These are phyloP conservation scores for Zymoseptoria crescenta DNA, from an alignment of 2,329 filamentous ascomycete genomes.

Conservation along the genomic window DNA sequence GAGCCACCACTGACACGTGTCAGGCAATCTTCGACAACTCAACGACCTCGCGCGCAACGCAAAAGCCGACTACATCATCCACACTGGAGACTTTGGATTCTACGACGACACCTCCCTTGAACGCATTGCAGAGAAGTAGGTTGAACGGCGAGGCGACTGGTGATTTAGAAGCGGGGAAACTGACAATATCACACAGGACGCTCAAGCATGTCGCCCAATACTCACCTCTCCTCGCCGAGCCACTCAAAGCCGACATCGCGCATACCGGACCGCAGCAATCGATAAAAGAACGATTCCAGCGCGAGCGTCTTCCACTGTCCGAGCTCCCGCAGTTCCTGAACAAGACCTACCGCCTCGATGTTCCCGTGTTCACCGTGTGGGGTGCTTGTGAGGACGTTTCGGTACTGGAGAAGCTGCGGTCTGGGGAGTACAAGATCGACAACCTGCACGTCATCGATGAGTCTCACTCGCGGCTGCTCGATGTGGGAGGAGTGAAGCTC, in stretches of 20 bases:
- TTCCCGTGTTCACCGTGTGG: constrained; percentile 98
- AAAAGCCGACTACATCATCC: constrained; percentile 93
- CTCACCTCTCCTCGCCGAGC: constrained; percentile 82
- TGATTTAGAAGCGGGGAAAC: not conserved
- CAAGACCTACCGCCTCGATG: constrained; percentile 82
- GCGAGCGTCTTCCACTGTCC: constrained; percentile 80
- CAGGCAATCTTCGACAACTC: constrained; percentile 88
- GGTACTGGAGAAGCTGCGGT: constrained; percentile 93
- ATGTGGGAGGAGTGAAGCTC: constrained; percentile 92
- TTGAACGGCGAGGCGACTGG: constrained; percentile 13
- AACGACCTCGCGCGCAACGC: constrained; percentile 95
- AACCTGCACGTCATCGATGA: constrained; percentile 99
- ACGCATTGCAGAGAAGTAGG: constrained; percentile 95
- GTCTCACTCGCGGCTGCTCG: constrained; percentile 88
- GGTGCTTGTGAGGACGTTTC: constrained; percentile 97
- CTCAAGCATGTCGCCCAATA: constrained; percentile 98
- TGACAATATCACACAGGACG: constrained; percentile 52
- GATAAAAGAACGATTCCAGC: constrained; percentile 76
- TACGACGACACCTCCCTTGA: constrained; percentile 95
- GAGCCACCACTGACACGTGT: not conserved
- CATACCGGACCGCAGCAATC: constrained; percentile 56
- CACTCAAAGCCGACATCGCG: constrained; percentile 59
- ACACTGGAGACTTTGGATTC: constrained; percentile 98
- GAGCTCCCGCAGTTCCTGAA: constrained; percentile 84
- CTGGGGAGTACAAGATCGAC: constrained; percentile 92